Base-by-base conservation (phyloP, 2,329 filamentous ascomycete genomes). In the Fusarium albidum region DNA sequence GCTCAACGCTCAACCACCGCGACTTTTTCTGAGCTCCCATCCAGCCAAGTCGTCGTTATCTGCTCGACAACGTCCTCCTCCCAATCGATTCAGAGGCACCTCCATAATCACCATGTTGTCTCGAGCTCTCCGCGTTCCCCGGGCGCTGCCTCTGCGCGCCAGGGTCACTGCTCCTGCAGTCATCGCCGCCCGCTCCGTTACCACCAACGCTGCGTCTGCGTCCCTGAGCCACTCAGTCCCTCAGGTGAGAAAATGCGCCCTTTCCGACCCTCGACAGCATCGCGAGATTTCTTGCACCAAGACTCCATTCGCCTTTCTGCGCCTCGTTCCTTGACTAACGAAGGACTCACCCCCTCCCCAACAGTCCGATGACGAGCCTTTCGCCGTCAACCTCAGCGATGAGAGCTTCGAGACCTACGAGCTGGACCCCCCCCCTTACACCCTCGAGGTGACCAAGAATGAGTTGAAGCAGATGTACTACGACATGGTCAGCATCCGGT, bases 321-420 rank as follows among this genome's bases (percentile, higher is more conserved):
- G 21, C 27, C 10, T 28, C 31, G 35, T 55, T 28, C 13, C 9
- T 15, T 15, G 37, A 37, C 64, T 69, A 48, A 71, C 59, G 21
- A 21, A 7, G 21, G 21, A 21, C 7, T 21, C 7, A 25, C 5
- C 33, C 38, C 18, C 50, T 46, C 40, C 31, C 3, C 8, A 65
- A 49, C 73, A 96, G 92, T 90, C 93, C 77, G 93, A 97, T 76
- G 92, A 97, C 72, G 90, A 96, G 84, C 86, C 87, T 64, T 98
- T 99, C 82, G 86, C 89, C 71, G 86, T 99, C 75, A 89, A 87
- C 72, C 89, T 99, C 75, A 96, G 92, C 75, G 92, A 97, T 76
- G 94, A 98, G 89, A 94, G 91, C 82, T 99, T 98, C 82, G 95
- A 99, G 86, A 97, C 95, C 53, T 99, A 98, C 81, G 92, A 97